phyloP scores from a whole-genome alignment of 257 asterid genomes.

The Nicotiana benthamiana region DNA sequence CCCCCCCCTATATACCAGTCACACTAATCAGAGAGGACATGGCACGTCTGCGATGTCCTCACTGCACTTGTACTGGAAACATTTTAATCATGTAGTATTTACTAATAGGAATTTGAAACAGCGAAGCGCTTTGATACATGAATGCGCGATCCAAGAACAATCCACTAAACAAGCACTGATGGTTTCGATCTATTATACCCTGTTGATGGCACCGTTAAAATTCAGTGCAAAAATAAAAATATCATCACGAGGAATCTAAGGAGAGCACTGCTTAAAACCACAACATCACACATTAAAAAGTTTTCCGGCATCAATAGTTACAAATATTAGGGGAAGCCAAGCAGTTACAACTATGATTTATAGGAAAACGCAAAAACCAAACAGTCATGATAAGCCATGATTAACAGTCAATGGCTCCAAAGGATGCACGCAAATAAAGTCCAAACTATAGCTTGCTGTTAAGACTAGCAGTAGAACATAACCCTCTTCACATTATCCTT shows the following conservation, averaged over 20 bases:
- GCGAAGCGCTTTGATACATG: background rate
- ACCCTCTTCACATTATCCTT: constrained; percentile 85
- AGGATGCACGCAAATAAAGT: background rate
- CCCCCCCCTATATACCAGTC: no score
- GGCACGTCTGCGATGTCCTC: background rate
- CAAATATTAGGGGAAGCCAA: background rate
- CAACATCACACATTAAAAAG: background rate
- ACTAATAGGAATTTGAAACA: background rate
- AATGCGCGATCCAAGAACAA: background rate
- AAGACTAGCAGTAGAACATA: constrained; percentile 68
- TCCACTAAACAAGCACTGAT: background rate
- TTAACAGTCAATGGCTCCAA: background rate
- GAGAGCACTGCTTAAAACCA: background rate
- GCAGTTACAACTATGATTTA: background rate
- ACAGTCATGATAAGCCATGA: background rate
- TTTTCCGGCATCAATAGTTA: background rate
- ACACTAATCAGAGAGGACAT: background rate
- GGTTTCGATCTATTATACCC: background rate
- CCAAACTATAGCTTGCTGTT: background rate
- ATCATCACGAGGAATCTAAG: no score
- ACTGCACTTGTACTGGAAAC: background rate
- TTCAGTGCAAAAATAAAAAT: no score
- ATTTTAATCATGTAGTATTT: background rate
- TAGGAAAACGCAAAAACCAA: background rate
- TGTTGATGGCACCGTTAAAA: no score